Evolutionary conservation across 192 early-diverging fungal genomes (phyloP), one percentile per base, ranked within the genome.

Genomic region (Coemansia asiatica): DNA sequence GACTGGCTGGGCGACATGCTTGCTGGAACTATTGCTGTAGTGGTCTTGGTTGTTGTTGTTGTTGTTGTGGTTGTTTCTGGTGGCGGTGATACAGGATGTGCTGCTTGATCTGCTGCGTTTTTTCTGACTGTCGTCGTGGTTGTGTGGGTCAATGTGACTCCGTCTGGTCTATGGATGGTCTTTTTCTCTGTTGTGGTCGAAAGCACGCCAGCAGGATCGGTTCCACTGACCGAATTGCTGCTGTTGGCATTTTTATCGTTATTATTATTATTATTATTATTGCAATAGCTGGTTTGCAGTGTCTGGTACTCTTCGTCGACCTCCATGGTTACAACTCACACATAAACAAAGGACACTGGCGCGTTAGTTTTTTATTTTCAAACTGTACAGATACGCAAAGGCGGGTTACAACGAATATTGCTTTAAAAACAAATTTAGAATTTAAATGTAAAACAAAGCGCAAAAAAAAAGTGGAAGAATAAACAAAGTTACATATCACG

Each of bases 261-360:
- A 57, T 36, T 57, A 15, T 57, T 19, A 22, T n/a, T 33, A 19
- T 27, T 27, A 8, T 7, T 54, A 15, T 4, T 31, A 2, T 9
- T 57, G 29, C 4, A 18, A 10, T 36, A 5, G 25, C 9, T 36
- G 28, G 15, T 19, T 8, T n/a, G 7, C n/a, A 26, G 53, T n/a
- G 53, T 16, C 35, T 22, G 2, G 55, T 46, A 66, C 55, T 66
- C 64, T 12, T 66, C 55, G 44, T 66, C 64, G 40, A 66, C 55
- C n/a, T 66, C 64, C 64, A 66, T 66, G 4, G 53, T 13, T 31
- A 31, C 31, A 33, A 15, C 40, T 44, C 40, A 44, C 9, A 44
- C 40, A 13, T 44, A 44, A 8, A 13, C 40, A 44, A n/a, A n/a
- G n/a, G 13, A 44, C 13, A 44, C n/a, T n/a, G n/a, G n/a, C n/a